A percentile compares a stretch with the other conserved stretches of the same genome.
These are phyloP conservation scores for Magnusiomyces tetraspermus DNA, from an alignment of 1,139 yeast species.

Conservation along the genomic window DNA sequence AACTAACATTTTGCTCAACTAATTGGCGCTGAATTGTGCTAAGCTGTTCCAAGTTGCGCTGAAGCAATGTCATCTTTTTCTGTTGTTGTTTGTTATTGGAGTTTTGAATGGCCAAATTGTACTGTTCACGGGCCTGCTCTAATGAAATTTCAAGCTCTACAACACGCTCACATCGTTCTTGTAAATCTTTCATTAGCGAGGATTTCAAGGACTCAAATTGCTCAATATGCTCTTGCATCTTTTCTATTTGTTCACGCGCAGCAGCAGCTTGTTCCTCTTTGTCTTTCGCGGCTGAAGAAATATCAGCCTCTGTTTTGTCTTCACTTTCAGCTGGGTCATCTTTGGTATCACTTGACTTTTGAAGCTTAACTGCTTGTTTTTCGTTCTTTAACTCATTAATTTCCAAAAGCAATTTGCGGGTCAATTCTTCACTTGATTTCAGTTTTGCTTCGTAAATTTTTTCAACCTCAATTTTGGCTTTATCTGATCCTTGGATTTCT, in stretches of 20 bases:
- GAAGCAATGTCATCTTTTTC: constrained; percentile 35
- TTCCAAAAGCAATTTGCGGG: constrained; percentile 20
- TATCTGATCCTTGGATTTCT: constrained; percentile 1
- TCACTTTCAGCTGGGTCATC: neutral
- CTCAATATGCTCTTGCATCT: constrained; percentile 22
- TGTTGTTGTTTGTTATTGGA: constrained; percentile 30
- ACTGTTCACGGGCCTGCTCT: constrained; percentile 33
- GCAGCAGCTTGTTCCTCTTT: constrained; percentile 13
- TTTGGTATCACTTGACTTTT: neutral
- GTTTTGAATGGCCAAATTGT: constrained; percentile 27
- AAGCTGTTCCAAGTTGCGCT: constrained; percentile 40
- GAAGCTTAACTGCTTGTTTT: constrained; percentile 3
- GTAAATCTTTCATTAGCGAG: constrained; percentile 36
- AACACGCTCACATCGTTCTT: constrained; percentile 36
- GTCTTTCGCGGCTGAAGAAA: constrained; percentile 15
- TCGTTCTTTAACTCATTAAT: constrained; percentile 18
- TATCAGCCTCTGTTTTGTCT: neutral
- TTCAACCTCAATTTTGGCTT: constrained; percentile 11
- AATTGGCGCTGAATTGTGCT: constrained; percentile 37
- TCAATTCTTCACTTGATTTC: constrained; percentile 21
- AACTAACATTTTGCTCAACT: constrained; percentile 39
- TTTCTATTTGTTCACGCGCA: constrained; percentile 20
- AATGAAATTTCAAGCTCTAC: constrained; percentile 38
- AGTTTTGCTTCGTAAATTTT: constrained; percentile 18
- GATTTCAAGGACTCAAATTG: constrained; percentile 32